phyloP scores from a whole-genome alignment of 768 basidiomycete genomes.

The Mycena capillaripes region DNA sequence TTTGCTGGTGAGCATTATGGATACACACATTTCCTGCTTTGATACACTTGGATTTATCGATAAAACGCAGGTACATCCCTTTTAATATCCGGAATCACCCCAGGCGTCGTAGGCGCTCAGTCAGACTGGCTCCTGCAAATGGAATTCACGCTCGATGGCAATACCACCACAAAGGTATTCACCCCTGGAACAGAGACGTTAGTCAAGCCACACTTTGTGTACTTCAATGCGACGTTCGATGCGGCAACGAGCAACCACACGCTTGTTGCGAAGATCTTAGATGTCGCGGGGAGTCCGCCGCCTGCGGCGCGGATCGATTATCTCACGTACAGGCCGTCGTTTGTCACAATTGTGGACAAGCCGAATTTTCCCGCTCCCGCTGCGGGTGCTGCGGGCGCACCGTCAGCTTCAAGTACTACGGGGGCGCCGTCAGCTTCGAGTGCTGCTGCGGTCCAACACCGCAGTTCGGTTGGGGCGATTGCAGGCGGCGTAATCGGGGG shows the following conservation, averaged over 20 bases:
- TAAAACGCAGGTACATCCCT: background rate
- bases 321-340: background rate
- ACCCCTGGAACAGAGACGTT: background rate
- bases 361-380: background rate
- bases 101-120: background rate
- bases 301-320: constrained; percentile 1
- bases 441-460: background rate
- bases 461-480: background rate
- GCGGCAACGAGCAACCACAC: background rate
- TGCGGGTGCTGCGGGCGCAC: background rate
- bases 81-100: background rate
- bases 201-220: background rate
- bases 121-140: background rate
- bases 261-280: background rate
- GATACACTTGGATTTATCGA: background rate
- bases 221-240: background rate
- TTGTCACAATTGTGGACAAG: background rate
- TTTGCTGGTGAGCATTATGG: background rate
- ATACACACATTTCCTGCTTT: background rate
- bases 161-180: background rate
- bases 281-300: background rate
- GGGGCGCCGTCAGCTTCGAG: no score
- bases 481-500: background rate
- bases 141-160: background rate
- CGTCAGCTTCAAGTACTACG: no score